These are phyloP conservation scores for Coemansia sp. DNA, from an alignment of 192 early-diverging fungal species.

Conservation along the genomic window DNA sequence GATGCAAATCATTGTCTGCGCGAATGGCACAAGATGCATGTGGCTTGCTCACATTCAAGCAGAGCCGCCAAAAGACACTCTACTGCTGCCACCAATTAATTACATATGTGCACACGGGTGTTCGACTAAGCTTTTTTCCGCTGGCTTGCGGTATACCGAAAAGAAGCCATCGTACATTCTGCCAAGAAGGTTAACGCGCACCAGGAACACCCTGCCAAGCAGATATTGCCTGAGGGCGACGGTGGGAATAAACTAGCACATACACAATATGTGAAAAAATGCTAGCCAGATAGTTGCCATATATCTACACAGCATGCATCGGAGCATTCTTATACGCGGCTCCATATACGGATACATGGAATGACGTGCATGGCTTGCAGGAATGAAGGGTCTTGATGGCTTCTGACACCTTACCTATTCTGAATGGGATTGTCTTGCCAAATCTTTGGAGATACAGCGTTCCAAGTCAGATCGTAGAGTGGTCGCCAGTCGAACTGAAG, in stretches of 20 bases:
- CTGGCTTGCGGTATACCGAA: neutral
- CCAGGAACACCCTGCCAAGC: neutral
- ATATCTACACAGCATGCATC: neutral
- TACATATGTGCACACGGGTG: neutral
- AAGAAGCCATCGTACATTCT: neutral
- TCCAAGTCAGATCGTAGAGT: constrained; percentile 63
- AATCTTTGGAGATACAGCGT: constrained; percentile 62
- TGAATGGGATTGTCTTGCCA: constrained; percentile 64
- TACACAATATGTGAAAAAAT: neutral
- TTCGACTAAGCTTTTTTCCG: neutral
- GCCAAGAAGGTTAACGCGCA: neutral
- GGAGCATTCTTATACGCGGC: neutral
- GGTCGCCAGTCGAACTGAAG: constrained; percentile 75
- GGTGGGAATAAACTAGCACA: neutral
- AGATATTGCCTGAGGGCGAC: neutral
- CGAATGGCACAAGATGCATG: constrained; percentile 1
- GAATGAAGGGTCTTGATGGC: constrained; percentile 1
- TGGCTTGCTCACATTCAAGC: constrained; percentile 2
- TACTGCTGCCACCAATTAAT: neutral
- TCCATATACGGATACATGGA: neutral
- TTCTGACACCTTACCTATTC: constrained; percentile 33
- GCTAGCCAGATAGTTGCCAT: neutral
- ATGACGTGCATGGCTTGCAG: neutral
- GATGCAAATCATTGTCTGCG: constrained; percentile 5
- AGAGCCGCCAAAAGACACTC: neutral